These are phyloP conservation scores for Sporothrix pseudoabietina DNA, from an alignment of 2,329 filamentous ascomycete species.

Conservation along the genomic window DNA sequence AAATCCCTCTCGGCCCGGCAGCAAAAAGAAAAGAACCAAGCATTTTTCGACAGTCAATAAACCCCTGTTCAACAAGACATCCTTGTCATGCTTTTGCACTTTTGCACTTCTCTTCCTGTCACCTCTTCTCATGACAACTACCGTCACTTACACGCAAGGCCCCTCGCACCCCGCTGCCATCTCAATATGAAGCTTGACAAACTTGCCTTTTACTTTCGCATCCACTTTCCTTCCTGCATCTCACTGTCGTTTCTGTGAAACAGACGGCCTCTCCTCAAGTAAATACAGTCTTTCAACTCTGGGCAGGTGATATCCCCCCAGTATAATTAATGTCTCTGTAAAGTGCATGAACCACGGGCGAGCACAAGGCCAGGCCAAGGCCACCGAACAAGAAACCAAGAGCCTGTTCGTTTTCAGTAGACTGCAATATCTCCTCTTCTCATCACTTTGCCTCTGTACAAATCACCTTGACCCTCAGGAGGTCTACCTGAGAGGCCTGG, in stretches of 20 bases:
- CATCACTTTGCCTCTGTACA: too few species aligned
- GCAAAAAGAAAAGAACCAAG: neutral
- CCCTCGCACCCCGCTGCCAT: neutral
- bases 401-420: neutral
- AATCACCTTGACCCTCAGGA: neutral
- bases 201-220: neutral
- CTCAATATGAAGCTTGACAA: neutral
- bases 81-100: neutral
- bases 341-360: neutral
- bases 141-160: neutral
- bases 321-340: neutral
- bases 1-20: slow-evolving; percentile 10
- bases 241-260: slow-evolving; percentile 4
- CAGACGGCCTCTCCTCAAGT: neutral
- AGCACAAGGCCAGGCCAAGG: slow-evolving; percentile 4
- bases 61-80: neutral
- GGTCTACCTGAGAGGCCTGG: neutral
- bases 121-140: neutral
- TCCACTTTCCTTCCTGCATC: neutral
- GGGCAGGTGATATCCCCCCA: neutral
- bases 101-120: neutral
- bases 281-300: neutral
- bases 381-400: neutral
- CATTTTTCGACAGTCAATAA: neutral
- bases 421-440: neutral